These are phyloP conservation scores for Symbiodinium natans DNA, from an alignment of 73 alveolate species.

Conservation along the genomic window DNA sequence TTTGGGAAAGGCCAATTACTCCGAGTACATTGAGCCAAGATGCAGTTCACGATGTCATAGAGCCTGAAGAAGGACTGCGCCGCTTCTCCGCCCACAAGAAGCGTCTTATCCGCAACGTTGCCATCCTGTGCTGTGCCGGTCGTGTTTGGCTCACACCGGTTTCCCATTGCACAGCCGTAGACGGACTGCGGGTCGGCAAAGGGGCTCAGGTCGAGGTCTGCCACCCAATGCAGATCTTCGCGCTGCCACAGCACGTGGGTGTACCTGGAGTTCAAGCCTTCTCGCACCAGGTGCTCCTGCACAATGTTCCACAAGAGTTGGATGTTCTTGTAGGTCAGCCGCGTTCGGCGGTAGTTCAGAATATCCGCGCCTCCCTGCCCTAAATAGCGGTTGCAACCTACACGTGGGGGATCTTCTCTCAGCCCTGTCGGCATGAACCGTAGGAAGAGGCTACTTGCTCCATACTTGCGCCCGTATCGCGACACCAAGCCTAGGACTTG, in stretches of 20 bases:
- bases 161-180: neutral
- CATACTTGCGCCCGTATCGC: neutral
- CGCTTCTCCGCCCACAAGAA: conserved; percentile 14
- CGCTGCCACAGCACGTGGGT: conserved; percentile 27
- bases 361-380: neutral
- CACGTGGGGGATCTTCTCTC: conserved; percentile 11
- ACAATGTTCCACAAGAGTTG: neutral
- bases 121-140: neutral
- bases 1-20: no score
- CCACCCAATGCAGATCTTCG: conserved; percentile 27
- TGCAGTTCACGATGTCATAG: conserved; percentile 21
- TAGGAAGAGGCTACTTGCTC: neutral
- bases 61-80: neutral
- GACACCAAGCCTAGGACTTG: neutral
- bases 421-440: neutral
- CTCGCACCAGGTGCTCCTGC: neutral
- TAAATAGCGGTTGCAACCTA: conserved; percentile 10
- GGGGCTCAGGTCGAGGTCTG: neutral
- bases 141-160: neutral
- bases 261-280: neutral
- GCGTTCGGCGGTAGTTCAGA: neutral
- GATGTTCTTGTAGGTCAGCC: conserved; percentile 3
- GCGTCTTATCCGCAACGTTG: neutral
- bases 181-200: neutral
- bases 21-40: neutral